Evolutionary conservation across 805 yeast species (phyloP), one percentile per base, ranked within the genome.

Genomic region (Myxozyma vanderwaltii): DNA sequence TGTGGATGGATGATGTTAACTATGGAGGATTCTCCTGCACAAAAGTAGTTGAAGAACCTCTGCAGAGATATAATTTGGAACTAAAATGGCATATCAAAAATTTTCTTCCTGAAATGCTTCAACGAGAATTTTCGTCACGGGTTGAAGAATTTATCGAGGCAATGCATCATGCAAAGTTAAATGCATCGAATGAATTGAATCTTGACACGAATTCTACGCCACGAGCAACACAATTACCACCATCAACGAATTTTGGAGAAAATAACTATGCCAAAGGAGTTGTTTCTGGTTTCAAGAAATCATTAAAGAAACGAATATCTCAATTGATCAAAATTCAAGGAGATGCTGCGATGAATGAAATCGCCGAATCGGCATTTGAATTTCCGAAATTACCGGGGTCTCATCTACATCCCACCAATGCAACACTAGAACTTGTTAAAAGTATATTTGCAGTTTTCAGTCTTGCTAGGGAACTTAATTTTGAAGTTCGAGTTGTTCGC

Each of bases 1-100:
- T 94, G 1, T 95, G 97, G 98, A 88, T 92, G 96, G 97, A 94
- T 71, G 85, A 86, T 66, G 83, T 82, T 68, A 94, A 94, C 69
- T 91, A 79, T 72, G 88, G 95, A 44, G 99, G 99, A 5, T 71
- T 81, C 51, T 56, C 81, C 0, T 77, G 82, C 64, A 70, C 13
- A 73, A 73, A 55, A 72, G 78, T 17, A 64, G 72, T 21, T 77
- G 74, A 8, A 63, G 54, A 59, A 19, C 38, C 29, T 40, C 44
- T 17, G 33, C 54, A 59, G 36, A 19, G 10, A n/a, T 48, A 49
- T 21, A 48, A 68, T 17, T 84, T 88, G 0, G 78, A 74, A 50
- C 81, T 81, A 58, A 74, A 84, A 50, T 94, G 99, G 99, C 94
- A 88, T 59, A 79, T 94, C 21, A 82, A 83, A 59, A 76, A 82